Percentiles rank a stretch among this genome's conserved stretches.
These are phyloP conservation scores for Schizopora paradoxa DNA, from an alignment of 1,284 basidiomycete species.

Conservation along the genomic window DNA sequence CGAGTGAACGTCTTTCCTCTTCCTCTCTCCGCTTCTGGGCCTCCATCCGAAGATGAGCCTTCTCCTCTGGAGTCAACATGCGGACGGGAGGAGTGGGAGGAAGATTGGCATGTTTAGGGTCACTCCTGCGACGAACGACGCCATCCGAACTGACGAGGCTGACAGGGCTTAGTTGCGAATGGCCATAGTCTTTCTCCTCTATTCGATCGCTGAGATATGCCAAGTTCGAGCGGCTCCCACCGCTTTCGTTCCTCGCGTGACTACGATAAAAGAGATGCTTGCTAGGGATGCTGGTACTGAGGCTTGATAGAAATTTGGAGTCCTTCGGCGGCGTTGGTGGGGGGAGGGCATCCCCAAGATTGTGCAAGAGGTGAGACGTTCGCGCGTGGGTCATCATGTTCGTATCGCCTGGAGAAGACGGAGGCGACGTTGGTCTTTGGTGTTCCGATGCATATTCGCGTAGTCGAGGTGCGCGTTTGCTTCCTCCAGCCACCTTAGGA, in stretches of 20 bases:
- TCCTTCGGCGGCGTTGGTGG: constrained; percentile 34
- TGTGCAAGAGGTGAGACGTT: too few species aligned
- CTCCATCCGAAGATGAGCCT: constrained; percentile 36
- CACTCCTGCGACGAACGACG: constrained; percentile 26
- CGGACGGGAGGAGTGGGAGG: constrained; percentile 13
- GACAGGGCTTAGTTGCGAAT: not conserved
- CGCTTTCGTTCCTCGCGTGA: too few species aligned
- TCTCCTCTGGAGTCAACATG: constrained; percentile 37
- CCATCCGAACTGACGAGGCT: not conserved
- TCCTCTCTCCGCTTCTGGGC: constrained; percentile 36
- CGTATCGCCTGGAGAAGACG: not conserved
- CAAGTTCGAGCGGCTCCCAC: too few species aligned
- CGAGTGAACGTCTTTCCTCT: constrained; percentile 44
- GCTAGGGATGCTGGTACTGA: too few species aligned
- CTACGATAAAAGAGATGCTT: too few species aligned
- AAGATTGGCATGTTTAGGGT: constrained; percentile 1
- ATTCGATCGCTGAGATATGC: not conserved
- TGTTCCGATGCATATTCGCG: constrained; percentile 3
- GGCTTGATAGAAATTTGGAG: too few species aligned
- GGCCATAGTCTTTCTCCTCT: not conserved
- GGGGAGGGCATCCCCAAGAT: constrained; percentile 19
- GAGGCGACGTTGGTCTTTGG: constrained; percentile 1
- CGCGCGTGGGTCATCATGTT: too few species aligned
- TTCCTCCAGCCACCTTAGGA: constrained; percentile 2
- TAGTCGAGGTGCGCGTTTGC: constrained; percentile 1